Conservation (phyloP, 345 rosid genomes). For the Gossypium longicalyx region DNA sequence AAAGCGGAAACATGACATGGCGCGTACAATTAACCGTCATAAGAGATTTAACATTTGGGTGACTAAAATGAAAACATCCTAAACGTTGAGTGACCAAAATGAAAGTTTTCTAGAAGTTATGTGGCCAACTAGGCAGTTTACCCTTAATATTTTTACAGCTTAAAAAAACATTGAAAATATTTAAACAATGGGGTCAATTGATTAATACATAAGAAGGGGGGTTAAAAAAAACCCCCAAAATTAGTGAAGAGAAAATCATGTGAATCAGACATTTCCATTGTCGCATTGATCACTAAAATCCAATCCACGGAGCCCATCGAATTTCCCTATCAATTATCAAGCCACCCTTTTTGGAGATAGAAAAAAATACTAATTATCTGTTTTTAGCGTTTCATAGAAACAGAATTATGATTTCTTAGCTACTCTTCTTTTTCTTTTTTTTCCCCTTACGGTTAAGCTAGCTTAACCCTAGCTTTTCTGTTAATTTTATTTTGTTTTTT, state of each 20-base stretch:
- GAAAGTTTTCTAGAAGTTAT: too few relatives aligned
- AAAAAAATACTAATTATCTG: not conserved
- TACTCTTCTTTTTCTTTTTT: not conserved
- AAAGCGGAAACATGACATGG: too few relatives aligned
- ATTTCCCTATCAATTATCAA: not conserved
- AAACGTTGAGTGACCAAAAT: too few relatives aligned
- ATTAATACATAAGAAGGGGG: not conserved
- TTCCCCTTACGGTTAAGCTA: not conserved
- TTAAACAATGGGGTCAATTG: not conserved
- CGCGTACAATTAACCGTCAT: too few relatives aligned
- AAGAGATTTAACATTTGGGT: too few relatives aligned
- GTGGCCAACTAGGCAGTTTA: too few relatives aligned
- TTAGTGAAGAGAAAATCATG: not conserved
- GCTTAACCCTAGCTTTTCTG: conserved; percentile 6
- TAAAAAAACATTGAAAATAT: not conserved
- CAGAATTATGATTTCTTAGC: conserved; percentile 11
- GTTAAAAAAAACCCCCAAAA: not conserved
- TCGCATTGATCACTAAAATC: conserved; percentile 5
- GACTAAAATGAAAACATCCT: too few relatives aligned
- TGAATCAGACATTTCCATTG: not conserved
- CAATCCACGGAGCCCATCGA: not conserved
- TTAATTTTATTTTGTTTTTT: not conserved
- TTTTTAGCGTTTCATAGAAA: not conserved
- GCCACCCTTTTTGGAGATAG: not conserved
- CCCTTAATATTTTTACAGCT: too few relatives aligned